phyloP scores from a whole-genome alignment of 192 early-diverging fungal species.

The Dissophora ornata region DNA sequence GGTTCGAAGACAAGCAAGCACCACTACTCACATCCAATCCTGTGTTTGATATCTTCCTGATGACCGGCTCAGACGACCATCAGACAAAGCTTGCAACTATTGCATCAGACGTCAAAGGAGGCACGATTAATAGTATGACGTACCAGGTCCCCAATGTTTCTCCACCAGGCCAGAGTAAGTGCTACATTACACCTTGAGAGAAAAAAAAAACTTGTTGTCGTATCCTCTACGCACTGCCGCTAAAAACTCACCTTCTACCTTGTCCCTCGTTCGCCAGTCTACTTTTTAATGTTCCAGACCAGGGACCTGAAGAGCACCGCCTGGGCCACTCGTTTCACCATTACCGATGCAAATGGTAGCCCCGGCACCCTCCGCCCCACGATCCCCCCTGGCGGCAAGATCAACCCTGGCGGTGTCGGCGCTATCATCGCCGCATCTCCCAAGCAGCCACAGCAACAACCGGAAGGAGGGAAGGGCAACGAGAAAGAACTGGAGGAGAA shows the following conservation, averaged over 20 bases:
- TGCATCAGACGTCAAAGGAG: slow-evolving; percentile 36
- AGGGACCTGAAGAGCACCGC: slow-evolving; percentile 20
- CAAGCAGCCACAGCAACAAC: background rate
- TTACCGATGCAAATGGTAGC: slow-evolving; percentile 29
- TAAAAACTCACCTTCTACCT: too few relatives aligned
- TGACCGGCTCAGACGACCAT: slow-evolving; percentile 44
- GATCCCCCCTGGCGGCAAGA: slow-evolving; percentile 32
- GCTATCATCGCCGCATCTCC: slow-evolving; percentile 5
- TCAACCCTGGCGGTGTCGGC: slow-evolving; percentile 42
- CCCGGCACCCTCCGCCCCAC: slow-evolving; percentile 22
- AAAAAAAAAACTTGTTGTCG: too few relatives aligned
- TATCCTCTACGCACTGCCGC: too few relatives aligned
- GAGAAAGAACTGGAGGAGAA: background rate
- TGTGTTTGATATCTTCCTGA: slow-evolving; percentile 47
- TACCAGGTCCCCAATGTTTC: slow-evolving; percentile 40
- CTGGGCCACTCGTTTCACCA: slow-evolving; percentile 51
- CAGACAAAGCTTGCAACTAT: slow-evolving; percentile 40
- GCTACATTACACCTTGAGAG: too few relatives aligned
- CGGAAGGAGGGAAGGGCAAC: background rate
- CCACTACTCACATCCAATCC: slow-evolving; percentile 22
- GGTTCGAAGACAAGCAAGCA: slow-evolving; percentile 26
- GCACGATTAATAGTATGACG: slow-evolving; percentile 16
- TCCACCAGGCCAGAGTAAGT: slow-evolving; percentile 46
- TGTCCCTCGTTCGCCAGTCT: too few relatives aligned
- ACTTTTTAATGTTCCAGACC: slow-evolving; percentile 52